phyloP scores from a whole-genome alignment of 2,329 filamentous ascomycete genomes.

The Microcyclosporella mali region DNA sequence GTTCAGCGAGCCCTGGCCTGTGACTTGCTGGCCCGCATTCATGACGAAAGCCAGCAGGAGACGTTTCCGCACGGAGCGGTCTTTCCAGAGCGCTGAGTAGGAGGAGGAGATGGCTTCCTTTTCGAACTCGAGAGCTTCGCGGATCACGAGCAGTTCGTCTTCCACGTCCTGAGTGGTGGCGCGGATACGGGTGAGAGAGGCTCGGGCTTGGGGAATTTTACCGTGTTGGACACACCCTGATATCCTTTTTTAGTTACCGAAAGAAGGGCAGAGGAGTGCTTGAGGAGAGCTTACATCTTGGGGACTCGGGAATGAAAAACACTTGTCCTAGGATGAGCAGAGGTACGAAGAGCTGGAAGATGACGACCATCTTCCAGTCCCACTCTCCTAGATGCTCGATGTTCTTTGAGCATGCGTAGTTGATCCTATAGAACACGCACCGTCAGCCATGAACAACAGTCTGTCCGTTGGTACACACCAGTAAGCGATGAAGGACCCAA shows the following conservation, averaged over 20 bases:
- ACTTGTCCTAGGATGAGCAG: conserved; percentile 55
- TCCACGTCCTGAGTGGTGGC: conserved; percentile 61
- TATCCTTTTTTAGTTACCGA: no score
- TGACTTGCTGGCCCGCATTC: conserved; percentile 66
- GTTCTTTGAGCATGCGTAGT: conserved; percentile 56
- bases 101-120: conserved; percentile 59
- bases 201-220: conserved; percentile 55
- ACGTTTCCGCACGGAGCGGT: conserved; percentile 61
- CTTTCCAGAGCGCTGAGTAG: conserved; percentile 64
- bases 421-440: conserved; percentile 50
- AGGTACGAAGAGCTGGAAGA: conserved; percentile 67
- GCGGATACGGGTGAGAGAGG: conserved; percentile 54
- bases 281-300: conserved; percentile 41
- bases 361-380: conserved; percentile 68
- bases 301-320: conserved; percentile 62
- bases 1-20: conserved; percentile 67
- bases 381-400: conserved; percentile 53
- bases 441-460: no score
- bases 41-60: conserved; percentile 59
- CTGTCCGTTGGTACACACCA: no score
- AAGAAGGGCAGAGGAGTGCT: no score
- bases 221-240: conserved; percentile 55
- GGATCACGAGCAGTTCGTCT: conserved; percentile 58
- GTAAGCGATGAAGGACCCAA: conserved; percentile 56
- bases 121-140: conserved; percentile 65